phyloP scores from a whole-genome alignment of 2,329 filamentous ascomycete genomes.

The Celoporthe dispersa region DNA sequence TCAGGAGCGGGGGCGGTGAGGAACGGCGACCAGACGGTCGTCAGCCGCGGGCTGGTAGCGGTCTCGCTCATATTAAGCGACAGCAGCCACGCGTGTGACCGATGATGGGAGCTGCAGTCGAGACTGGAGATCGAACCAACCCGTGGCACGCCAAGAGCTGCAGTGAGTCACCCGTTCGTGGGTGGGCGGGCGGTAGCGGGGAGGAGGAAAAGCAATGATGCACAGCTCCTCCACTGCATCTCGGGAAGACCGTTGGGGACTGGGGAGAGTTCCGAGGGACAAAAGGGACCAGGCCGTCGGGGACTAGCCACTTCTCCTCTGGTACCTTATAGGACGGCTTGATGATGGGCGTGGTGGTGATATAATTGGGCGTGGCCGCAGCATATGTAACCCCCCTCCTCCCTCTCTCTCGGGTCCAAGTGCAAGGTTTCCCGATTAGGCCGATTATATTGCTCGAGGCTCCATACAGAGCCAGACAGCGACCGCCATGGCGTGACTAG shows the following conservation, averaged over 20 bases:
- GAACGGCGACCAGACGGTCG: background rate
- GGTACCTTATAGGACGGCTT: background rate
- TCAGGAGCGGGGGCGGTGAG: background rate
- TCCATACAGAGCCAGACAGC: background rate
- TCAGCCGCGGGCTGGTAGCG: background rate
- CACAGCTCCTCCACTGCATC: background rate
- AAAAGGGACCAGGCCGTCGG: background rate
- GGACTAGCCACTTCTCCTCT: background rate
- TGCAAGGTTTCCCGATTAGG: constrained; percentile 1
- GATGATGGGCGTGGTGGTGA: background rate
- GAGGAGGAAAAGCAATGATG: background rate
- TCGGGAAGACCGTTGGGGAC: background rate
- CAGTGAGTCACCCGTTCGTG: background rate
- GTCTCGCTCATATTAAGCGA: background rate
- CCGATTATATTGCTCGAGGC: background rate
- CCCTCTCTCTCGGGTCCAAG: background rate
- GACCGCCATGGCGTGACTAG: background rate
- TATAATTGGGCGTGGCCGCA: background rate
- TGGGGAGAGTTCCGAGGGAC: background rate
- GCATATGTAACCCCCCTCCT: background rate
- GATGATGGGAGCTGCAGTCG: background rate
- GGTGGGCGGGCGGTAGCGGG: background rate
- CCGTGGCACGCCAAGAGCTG: constrained; percentile 17
- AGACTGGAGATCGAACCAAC: constrained; percentile 25
- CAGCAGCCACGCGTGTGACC: background rate